Evolutionary conservation across 805 yeast genomes (phyloP).

Genomic region (Blastobotrys americana): DNA sequence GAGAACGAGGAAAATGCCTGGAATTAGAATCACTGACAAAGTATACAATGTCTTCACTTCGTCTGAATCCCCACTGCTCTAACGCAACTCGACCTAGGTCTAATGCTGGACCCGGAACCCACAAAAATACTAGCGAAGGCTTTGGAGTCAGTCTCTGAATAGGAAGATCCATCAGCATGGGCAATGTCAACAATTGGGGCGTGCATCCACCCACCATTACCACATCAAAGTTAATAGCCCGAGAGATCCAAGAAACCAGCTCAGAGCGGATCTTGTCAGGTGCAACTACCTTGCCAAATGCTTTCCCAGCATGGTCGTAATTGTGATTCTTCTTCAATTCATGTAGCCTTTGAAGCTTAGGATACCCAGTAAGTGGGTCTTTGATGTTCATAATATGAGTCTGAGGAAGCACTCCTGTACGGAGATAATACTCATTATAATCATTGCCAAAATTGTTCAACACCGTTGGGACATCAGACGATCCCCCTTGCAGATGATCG

Average conservation of each 20-base stretch:
- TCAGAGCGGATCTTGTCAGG: constrained; percentile 45
- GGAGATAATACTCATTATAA: constrained; percentile 62
- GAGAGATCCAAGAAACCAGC: constrained; percentile 54
- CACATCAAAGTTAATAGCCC: constrained; percentile 68
- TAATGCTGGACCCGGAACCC: constrained; percentile 79
- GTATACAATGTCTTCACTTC: constrained; percentile 84
- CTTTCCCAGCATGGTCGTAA: constrained; percentile 44
- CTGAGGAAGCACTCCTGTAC: constrained; percentile 56
- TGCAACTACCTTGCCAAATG: constrained; percentile 57
- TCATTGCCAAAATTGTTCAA: constrained; percentile 50
- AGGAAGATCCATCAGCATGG: constrained; percentile 58
- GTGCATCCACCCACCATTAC: constrained; percentile 86
- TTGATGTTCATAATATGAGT: constrained; percentile 56
- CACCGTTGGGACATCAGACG: not conserved
- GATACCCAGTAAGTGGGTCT: constrained; percentile 75
- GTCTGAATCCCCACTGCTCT: constrained; percentile 57
- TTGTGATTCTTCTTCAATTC: constrained; percentile 57
- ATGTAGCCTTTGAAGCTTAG: constrained; percentile 65
- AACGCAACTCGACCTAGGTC: constrained; percentile 43
- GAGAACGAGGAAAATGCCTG: constrained; percentile 54
- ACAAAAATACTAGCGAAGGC: constrained; percentile 79
- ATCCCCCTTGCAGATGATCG: constrained; percentile 1
- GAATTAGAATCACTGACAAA: constrained; percentile 63
- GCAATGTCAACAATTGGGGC: constrained; percentile 62
- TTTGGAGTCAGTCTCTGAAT: constrained; percentile 66